phyloP scores from a whole-genome alignment of 1,139 yeast genomes.

The Blastobotrys serpentis region DNA sequence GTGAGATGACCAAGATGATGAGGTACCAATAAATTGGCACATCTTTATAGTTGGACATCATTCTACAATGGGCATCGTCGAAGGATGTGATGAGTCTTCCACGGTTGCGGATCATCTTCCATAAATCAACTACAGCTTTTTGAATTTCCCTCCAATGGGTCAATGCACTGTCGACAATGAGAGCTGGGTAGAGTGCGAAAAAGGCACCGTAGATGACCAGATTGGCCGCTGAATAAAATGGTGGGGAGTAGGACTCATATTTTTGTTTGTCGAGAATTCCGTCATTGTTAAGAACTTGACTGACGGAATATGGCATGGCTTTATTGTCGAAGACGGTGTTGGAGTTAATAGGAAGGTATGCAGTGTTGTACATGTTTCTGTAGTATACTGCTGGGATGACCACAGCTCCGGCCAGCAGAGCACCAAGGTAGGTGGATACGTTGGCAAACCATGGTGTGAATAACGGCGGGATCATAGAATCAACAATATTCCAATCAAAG shows the following conservation, averaged over 20 bases:
- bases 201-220: conserved; percentile 39
- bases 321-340: conserved; percentile 50
- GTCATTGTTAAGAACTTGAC: conserved; percentile 42
- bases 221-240: conserved; percentile 45
- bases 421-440: conserved; percentile 46
- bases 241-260: conserved; percentile 47
- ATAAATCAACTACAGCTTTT: conserved; percentile 1
- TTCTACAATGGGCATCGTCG: conserved; percentile 46
- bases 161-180: conserved; percentile 18
- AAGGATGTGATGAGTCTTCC: conserved; percentile 3
- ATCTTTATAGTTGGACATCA: conserved; percentile 55
- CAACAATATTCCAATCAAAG: conserved; percentile 53
- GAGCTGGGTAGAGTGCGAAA: conserved; percentile 35
- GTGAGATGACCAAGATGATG: conserved; percentile 45
- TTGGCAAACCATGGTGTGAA: conserved; percentile 50
- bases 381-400: conserved; percentile 49
- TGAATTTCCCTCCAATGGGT: conserved; percentile 8
- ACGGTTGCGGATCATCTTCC: conserved; percentile 6
- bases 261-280: conserved; percentile 37
- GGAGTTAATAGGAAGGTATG: conserved; percentile 55
- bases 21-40: conserved; percentile 63
- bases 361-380: conserved; percentile 35
- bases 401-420: conserved; percentile 43
- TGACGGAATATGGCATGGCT: conserved; percentile 47
- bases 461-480: conserved; percentile 36